Evolutionary conservation across 805 yeast species (phyloP).

Genomic region (Maudiozyma pseudohumilis): DNA sequence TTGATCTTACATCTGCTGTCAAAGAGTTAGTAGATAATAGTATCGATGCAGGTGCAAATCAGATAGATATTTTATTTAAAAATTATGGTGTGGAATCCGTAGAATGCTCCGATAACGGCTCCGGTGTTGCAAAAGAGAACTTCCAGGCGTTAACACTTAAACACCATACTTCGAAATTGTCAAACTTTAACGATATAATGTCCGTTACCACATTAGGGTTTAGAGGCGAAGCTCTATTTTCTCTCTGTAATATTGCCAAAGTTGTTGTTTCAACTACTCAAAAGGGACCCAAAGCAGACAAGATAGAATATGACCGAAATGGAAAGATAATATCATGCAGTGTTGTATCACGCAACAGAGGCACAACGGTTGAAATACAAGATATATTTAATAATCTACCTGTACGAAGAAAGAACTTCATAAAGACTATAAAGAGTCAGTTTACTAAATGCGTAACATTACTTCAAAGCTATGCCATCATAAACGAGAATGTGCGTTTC

Average conservation of each 20-base stretch:
- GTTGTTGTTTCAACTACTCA: constrained; percentile 44
- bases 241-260: constrained; percentile 48
- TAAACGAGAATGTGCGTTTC: constrained; percentile 48
- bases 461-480: constrained; percentile 60
- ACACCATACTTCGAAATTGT: constrained; percentile 59
- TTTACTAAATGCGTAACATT: constrained; percentile 55
- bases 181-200: constrained; percentile 44
- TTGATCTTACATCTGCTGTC: constrained; percentile 63
- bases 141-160: constrained; percentile 46
- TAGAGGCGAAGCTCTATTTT: constrained; percentile 73
- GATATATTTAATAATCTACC: constrained; percentile 64
- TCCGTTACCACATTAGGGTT: constrained; percentile 55
- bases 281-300: constrained; percentile 47
- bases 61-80: constrained; percentile 56
- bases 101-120: constrained; percentile 61
- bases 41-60: constrained; percentile 65
- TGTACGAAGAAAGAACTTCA: constrained; percentile 68
- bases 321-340: constrained; percentile 42
- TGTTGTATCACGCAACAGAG: constrained; percentile 47
- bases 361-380: constrained; percentile 55
- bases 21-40: constrained; percentile 85
- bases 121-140: constrained; percentile 48
- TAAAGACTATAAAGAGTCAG: constrained; percentile 58
- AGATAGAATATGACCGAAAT: constrained; percentile 40
- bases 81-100: constrained; percentile 67